Conservation (phyloP, 306 rosid species). For the Potentilla sterilis region DNA sequence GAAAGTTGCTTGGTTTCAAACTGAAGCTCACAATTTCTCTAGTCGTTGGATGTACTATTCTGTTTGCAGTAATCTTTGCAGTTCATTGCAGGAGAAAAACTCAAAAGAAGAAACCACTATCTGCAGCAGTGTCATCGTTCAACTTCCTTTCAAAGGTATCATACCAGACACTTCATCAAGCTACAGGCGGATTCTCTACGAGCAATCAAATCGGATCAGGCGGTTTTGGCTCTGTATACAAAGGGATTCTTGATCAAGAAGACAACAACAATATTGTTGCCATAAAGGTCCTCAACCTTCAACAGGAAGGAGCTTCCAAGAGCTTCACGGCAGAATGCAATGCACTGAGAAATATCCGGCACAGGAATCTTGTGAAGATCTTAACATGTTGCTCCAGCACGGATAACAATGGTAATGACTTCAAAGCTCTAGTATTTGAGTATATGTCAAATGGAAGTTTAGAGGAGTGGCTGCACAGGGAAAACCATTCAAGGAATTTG, state of each 20-base stretch:
- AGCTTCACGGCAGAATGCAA: slow-evolving; percentile 43
- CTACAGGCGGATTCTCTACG: slow-evolving; percentile 9
- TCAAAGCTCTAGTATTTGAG: slow-evolving; percentile 38
- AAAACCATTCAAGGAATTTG: slow-evolving; percentile 12
- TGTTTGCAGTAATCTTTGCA: not conserved
- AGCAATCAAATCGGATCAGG: slow-evolving; percentile 38
- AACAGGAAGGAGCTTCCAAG: slow-evolving; percentile 34
- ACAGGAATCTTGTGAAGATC: slow-evolving; percentile 50
- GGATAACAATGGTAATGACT: slow-evolving; percentile 29
- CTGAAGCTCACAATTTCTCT: slow-evolving; percentile 3
- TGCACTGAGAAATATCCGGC: slow-evolving; percentile 33
- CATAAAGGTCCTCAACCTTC: slow-evolving; percentile 42
- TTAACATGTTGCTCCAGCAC: slow-evolving; percentile 31
- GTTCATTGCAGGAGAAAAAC: not conserved
- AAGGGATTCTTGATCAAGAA: slow-evolving; percentile 27
- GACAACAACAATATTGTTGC: slow-evolving; percentile 21
- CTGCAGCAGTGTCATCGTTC: not conserved
- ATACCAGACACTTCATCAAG: slow-evolving; percentile 18
- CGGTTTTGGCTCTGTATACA: slow-evolving; percentile 35
- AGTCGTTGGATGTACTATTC: not conserved
- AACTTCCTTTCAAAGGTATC: not conserved
- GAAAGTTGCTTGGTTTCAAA: not conserved
- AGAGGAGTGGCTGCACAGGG: slow-evolving; percentile 31
- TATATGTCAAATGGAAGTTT: slow-evolving; percentile 41
- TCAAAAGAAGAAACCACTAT: not conserved